A percentile compares a stretch with the other conserved stretches of the same genome.
These are phyloP conservation scores for Solanum infundibuliforme DNA, from an alignment of 257 asterid species.

Conservation along the genomic window DNA sequence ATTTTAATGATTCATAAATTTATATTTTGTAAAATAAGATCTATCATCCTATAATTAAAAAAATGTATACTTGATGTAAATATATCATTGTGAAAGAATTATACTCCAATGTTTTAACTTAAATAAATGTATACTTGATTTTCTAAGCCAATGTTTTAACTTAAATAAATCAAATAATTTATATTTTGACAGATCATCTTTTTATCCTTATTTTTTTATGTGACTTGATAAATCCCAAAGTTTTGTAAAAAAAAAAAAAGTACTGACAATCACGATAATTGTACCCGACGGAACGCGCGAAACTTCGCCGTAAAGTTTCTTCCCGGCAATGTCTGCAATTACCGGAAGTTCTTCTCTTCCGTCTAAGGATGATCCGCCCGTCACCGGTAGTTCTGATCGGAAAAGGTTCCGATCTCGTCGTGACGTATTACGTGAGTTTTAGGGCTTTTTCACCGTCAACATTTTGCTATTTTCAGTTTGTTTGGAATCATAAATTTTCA, in stretches of 20 bases:
- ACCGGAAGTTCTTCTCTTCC: constrained; percentile 24
- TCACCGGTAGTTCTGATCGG: constrained; percentile 62
- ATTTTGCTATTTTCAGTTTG: not conserved
- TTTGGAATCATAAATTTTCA: not conserved
- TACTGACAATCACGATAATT: not conserved
- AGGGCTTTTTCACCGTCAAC: not conserved
- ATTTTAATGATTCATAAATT: not conserved
- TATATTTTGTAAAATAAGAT: not conserved
- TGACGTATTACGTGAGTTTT: constrained; percentile 56
- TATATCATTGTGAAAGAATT: not conserved
- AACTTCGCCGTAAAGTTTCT: not conserved
- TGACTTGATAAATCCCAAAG: not conserved
- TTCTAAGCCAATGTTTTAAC: not conserved
- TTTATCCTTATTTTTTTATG: not conserved
- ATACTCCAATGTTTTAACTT: not conserved
- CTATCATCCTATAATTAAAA: not conserved
- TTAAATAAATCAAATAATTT: not conserved
- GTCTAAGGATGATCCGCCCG: constrained; percentile 30
- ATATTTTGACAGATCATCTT: not conserved
- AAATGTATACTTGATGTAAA: not conserved
- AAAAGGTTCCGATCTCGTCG: constrained; percentile 38
- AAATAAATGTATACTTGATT: not conserved
- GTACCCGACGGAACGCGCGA: not conserved
- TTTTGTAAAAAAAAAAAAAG: not conserved
- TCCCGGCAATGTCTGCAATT: constrained; percentile 26